Conservation (phyloP, 2,329 filamentous ascomycete genomes). For the Aspergillus tanneri region DNA sequence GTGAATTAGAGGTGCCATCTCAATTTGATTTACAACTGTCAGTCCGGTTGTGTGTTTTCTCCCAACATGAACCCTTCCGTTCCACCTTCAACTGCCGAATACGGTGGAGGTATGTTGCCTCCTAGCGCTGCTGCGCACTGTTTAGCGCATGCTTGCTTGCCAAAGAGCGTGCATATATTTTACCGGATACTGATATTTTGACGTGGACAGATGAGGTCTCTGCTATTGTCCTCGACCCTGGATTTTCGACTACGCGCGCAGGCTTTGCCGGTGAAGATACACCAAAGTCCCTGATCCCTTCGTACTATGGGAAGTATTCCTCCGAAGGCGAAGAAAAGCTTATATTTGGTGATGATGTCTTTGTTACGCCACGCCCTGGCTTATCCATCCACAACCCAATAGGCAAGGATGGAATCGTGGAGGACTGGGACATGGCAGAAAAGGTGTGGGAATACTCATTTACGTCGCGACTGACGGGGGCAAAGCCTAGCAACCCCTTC, state of each 20-base stretch:
- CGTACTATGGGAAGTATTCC: constrained; percentile 72
- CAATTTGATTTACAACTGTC: background rate
- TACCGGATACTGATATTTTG: constrained; percentile 4
- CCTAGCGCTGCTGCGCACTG: constrained; percentile 12
- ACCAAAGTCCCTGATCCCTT: constrained; percentile 88
- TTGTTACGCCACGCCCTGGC: constrained; percentile 71
- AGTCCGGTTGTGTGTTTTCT: background rate
- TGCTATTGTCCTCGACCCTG: constrained; percentile 92
- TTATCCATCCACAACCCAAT: constrained; percentile 92
- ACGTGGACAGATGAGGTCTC: constrained; percentile 80
- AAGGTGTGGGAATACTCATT: constrained; percentile 92
- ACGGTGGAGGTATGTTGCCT: constrained; percentile 48
- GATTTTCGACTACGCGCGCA: constrained; percentile 85
- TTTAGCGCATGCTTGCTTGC: no score
- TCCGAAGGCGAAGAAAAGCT: constrained; percentile 55
- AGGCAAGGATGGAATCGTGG: constrained; percentile 81
- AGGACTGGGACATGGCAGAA: constrained; percentile 92
- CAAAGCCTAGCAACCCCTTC: constrained; percentile 65
- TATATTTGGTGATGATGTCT: constrained; percentile 86
- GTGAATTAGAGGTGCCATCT: background rate
- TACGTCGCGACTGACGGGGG: constrained; percentile 79
- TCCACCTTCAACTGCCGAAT: constrained; percentile 48
- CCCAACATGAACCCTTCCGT: constrained; percentile 44
- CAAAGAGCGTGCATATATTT: background rate
- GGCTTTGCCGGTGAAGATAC: constrained; percentile 98